Evolutionary conservation across 139 green algal species (phyloP), one percentile per base, ranked within the genome.

Genomic region (Spirogloea muscicola): DNA sequence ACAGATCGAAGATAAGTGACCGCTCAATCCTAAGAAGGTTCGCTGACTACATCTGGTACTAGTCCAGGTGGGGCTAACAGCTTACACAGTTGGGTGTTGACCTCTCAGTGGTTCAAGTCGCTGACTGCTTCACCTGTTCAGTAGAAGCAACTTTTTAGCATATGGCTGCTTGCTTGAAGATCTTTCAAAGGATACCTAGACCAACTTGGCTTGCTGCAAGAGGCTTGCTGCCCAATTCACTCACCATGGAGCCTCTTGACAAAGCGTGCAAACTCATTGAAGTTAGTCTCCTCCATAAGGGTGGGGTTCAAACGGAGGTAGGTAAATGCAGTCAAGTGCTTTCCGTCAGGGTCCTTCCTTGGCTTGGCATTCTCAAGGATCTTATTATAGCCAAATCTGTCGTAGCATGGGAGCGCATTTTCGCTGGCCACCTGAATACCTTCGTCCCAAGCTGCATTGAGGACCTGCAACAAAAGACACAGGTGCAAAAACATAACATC

Each of bases 321-420:
- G 5, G 93, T 97, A 37, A 97, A 84, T 81, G 93, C 87, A 37
- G 46, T 25, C 21, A 84, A 25, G 49, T 43, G 7, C 3, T 27
- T 31, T 4, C 38, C 59, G 42, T 63, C 59, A 40, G 40, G 58
- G 43, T 66, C 59, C 16, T 38, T 6, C 25, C 31, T 16, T 6
- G 91, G 91, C 81, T 96, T 94, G 0, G 93, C 93, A 0, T 79
- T 90, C 64, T 96, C 89, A 3, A 89, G 84, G 41, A 98, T 98
- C 51, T 89, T 87, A 63, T 95, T 87, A 81, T 97, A 95, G 0
- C 91, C 93, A 58, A 91, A 86, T 49, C 90, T 79, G 81, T 98
- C 93, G 36, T 77, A 81, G 44, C 74, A 61, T 3, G 74, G 64
- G 2, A 81, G 64, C 39, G 74, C 74, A 27, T 81, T 81, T 41